phyloP scores from a whole-genome alignment of 768 basidiomycete species.

The Pisolithus albus region DNA sequence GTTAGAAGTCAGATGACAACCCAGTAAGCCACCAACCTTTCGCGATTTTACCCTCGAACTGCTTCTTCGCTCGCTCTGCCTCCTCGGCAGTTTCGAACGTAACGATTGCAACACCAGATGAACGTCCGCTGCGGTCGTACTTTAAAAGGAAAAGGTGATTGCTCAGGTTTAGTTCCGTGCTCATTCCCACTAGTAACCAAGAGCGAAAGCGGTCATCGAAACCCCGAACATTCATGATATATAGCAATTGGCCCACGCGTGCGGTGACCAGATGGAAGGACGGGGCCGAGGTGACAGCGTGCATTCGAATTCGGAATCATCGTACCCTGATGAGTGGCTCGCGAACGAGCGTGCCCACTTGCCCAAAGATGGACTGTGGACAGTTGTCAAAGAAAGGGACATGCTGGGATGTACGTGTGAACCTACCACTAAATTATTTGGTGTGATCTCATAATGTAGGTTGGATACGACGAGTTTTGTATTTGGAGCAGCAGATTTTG shows the following conservation, averaged over 20 bases:
- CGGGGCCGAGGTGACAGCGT: conserved; percentile 24
- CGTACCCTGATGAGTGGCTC: conserved; percentile 96
- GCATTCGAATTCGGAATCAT: conserved; percentile 40
- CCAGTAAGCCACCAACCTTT: conserved; percentile 52
- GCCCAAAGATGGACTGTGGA: conserved; percentile 77
- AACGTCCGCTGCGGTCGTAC: conserved; percentile 96
- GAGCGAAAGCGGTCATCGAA: conserved; percentile 39
- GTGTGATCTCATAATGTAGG: conserved; percentile 86
- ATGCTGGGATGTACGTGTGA: conserved; percentile 7
- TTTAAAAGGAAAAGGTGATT: conserved; percentile 45
- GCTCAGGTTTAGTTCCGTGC: conserved; percentile 54
- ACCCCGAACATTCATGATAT: conserved; percentile 23
- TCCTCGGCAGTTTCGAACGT: conserved; percentile 73
- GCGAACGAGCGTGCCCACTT: conserved; percentile 86
- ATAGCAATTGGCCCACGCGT: conserved; percentile 24
- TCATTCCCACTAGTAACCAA: conserved; percentile 29
- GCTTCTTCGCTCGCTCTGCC: conserved; percentile 76
- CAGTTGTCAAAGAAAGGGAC: conserved; percentile 3
- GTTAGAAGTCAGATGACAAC: neutral
- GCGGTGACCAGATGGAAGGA: conserved; percentile 24
- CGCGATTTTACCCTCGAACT: conserved; percentile 79
- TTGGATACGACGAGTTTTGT: conserved; percentile 75
- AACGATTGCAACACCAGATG: conserved; percentile 74
- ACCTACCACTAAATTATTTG: conserved; percentile 80
- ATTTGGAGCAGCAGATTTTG: conserved; percentile 27